These are phyloP conservation scores for Odontarrhena argentea DNA, from an alignment of 345 rosid genomes.

Conservation along the genomic window DNA sequence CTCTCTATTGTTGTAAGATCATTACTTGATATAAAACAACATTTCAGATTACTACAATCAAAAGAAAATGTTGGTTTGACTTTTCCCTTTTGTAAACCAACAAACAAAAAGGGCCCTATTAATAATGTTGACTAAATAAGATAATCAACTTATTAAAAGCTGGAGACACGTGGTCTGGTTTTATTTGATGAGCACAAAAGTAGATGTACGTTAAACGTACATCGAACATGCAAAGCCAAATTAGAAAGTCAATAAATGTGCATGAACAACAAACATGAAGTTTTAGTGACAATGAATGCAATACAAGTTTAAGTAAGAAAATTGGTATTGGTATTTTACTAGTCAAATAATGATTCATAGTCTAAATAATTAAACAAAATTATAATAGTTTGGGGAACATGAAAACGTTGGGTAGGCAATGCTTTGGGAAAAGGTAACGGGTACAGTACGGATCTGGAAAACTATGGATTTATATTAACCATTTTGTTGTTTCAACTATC, in stretches of 20 bases:
- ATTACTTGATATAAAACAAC: too few relatives aligned
- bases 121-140: constrained; percentile 3
- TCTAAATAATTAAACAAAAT: neutral
- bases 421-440: constrained; percentile 24
- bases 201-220: constrained; percentile 35
- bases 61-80: constrained; percentile 29
- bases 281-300: neutral
- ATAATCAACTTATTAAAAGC: constrained; percentile 4
- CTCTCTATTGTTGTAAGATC: too few relatives aligned
- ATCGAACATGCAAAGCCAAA: constrained; percentile 18
- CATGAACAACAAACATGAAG: constrained; percentile 10
- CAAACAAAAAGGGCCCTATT: neutral
- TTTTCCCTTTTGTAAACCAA: neutral
- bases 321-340: neutral
- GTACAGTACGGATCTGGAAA: constrained; percentile 38
- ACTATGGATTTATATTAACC: neutral
- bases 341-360: constrained; percentile 3
- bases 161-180: constrained; percentile 29
- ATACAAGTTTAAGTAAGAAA: neutral
- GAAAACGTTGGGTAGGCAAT: constrained; percentile 20
- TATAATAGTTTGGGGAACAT: constrained; percentile 19
- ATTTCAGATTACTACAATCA: too few relatives aligned
- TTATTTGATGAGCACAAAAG: constrained; percentile 24
- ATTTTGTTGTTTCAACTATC: neutral
- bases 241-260: constrained; percentile 25